Conservation (phyloP, 768 basidiomycete genomes). For the Rhizopogon rudus region DNA sequence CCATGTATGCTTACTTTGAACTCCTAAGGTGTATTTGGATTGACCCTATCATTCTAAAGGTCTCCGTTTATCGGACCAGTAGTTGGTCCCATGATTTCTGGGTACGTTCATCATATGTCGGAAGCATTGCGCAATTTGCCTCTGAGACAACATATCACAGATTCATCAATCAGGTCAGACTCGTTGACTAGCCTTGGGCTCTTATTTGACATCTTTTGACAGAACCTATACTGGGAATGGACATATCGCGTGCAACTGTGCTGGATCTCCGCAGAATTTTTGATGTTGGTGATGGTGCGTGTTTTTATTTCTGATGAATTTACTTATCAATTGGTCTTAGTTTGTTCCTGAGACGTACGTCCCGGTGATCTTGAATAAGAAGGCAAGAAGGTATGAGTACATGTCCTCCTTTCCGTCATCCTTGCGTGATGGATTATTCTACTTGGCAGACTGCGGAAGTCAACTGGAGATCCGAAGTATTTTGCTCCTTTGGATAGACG, state of each 20-base stretch:
- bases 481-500: slow-evolving; percentile 57
- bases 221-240: slow-evolving; percentile 70
- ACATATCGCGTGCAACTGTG: slow-evolving; percentile 68
- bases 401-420: neutral
- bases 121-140: neutral
- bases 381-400: slow-evolving; percentile 45
- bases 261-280: slow-evolving; percentile 57
- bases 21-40: neutral
- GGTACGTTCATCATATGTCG: slow-evolving; percentile 33
- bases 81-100: slow-evolving; percentile 51
- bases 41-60: slow-evolving; percentile 8
- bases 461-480: slow-evolving; percentile 48
- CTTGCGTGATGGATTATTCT: neutral
- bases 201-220: neutral
- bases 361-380: slow-evolving; percentile 54
- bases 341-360: slow-evolving; percentile 70
- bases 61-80: slow-evolving; percentile 56
- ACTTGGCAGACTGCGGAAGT: slow-evolving; percentile 42
- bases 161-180: slow-evolving; percentile 65
- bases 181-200: too few relatives aligned
- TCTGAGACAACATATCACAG: slow-evolving; percentile 21
- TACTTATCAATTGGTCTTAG: slow-evolving; percentile 24
- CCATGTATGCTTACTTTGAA: slow-evolving; percentile 24
- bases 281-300: slow-evolving; percentile 48
- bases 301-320: neutral